A percentile compares a stretch with the other conserved stretches of the same genome.
These are phyloP conservation scores for Helotiales sp. DNA, from an alignment of 2,329 filamentous ascomycete species.

Conservation along the genomic window DNA sequence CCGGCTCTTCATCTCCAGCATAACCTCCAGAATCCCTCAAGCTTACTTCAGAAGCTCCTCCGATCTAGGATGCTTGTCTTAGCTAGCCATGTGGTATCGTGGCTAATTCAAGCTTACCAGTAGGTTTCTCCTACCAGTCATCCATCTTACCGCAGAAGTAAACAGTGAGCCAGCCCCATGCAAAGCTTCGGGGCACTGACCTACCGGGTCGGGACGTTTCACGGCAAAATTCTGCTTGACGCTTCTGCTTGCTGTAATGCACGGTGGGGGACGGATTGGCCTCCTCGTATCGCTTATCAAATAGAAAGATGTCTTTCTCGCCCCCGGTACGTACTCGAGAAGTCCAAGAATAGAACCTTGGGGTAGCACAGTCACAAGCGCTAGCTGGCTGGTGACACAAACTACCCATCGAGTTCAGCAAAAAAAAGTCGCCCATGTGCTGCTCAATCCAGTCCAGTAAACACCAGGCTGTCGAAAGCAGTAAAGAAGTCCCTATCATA, in stretches of 20 bases:
- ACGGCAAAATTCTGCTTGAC: not conserved
- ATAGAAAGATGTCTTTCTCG: not conserved
- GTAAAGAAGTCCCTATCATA: not conserved
- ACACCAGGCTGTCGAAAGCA: not conserved
- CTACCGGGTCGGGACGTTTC: conserved; percentile 6
- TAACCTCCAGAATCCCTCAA: not conserved
- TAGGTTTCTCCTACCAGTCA: not conserved
- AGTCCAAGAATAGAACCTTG: not conserved
- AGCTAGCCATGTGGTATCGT: not conserved
- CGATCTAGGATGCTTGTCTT: not conserved
- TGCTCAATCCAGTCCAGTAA: not conserved
- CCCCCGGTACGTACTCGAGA: not conserved
- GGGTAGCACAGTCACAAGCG: not conserved
- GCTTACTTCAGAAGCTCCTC: not conserved
- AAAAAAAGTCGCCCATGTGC: not conserved
- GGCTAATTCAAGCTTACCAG: not conserved
- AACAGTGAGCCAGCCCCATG: not conserved
- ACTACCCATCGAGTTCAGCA: too few relatives aligned
- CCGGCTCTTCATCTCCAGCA: not conserved
- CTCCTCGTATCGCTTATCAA: not conserved
- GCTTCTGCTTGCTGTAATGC: not conserved
- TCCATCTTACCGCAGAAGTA: not conserved
- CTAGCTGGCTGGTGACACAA: not conserved
- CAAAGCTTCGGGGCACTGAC: conserved; percentile 4
- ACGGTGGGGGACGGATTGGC: not conserved